Base-by-base conservation (phyloP, 495 filamentous ascomycete species). In the Podospora didyma region DNA sequence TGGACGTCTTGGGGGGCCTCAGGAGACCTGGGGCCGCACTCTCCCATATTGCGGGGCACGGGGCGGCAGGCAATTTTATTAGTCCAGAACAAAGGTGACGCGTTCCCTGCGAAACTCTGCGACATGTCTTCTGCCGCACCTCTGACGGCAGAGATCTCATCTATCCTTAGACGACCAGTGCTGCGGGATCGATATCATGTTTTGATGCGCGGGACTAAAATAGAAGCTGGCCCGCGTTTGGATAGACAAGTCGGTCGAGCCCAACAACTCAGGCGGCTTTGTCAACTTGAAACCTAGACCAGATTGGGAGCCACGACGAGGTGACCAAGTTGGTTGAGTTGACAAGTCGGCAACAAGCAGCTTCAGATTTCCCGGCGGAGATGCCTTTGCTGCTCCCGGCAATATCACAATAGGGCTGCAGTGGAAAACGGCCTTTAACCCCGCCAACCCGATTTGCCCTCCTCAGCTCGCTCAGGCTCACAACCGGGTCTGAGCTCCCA, bases 371-470 rank as follows among this genome's bases (percentile, higher is more conserved):
- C 46, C 58, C 61, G 63, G 37, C 63, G 63, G 61, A 61, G 34
- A 59, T 54, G 57, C 49, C 63, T 49, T 57, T 23, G 22, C 48
- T 57, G 41, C 31, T 54, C 53, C 58, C 51, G 55, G 56, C 61
- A 61, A 56, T 62, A 49, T 61, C 39, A 51, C 57, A n/a, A 53
- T 65, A 65, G 65, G 62, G 65, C 65, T 65, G 65, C 53, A 35
- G 49, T 57, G 59, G 14, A 37, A 28, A 57, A 16, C 31, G 49
- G 50, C 21, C 24, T 67, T 64, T 64, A 68, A 50, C 65, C 62
- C 58, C 53, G 51, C 62, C 52, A 26, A 60, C 56, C 62, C 58
- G 60, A 65, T 60, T 63, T 57, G 60, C 46, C 17, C 41, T 35
- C 41, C 14, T 22, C 49, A 4, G 2, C n/a, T 26, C 19, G 14